phyloP scores from a whole-genome alignment of 1,284 basidiomycete species.

The Ganoderma resinaceum region DNA sequence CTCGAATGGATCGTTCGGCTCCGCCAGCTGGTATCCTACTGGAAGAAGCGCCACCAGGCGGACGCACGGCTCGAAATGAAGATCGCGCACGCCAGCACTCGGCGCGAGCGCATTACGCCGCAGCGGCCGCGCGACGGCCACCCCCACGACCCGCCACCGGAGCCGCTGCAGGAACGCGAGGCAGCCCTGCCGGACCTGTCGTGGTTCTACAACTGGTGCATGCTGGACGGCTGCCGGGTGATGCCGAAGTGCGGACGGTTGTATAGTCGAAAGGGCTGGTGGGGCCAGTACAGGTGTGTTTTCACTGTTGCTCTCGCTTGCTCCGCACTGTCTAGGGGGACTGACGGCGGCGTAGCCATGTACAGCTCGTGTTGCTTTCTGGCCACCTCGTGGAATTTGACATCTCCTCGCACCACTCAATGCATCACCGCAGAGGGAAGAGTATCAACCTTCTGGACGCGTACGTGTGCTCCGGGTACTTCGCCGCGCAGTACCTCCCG shows the following conservation, averaged over 20 bases:
- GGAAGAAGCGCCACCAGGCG: slow-evolving; percentile 73
- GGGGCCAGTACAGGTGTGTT: slow-evolving; percentile 75
- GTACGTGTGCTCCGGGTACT: slow-evolving; percentile 79
- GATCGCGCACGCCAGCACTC: slow-evolving; percentile 58
- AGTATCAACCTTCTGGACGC: slow-evolving; percentile 72
- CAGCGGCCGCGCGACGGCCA: slow-evolving; percentile 48
- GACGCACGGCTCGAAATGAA: slow-evolving; percentile 85
- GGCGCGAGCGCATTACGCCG: slow-evolving; percentile 64
- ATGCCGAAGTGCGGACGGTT: slow-evolving; percentile 75
- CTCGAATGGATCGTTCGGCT: slow-evolving; percentile 83
- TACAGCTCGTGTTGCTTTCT: slow-evolving; percentile 71
- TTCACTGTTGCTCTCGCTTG: neutral
- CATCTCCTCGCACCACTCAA: slow-evolving; percentile 55
- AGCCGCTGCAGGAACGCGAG: slow-evolving; percentile 57
- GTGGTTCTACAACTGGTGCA: slow-evolving; percentile 83
- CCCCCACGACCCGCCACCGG: slow-evolving; percentile 50
- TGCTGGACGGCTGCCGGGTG: slow-evolving; percentile 75
- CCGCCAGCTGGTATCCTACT: slow-evolving; percentile 73
- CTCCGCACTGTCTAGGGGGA: slow-evolving; percentile 15
- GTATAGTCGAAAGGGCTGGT: slow-evolving; percentile 70
- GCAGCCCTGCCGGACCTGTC: slow-evolving; percentile 62
- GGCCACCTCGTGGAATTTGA: slow-evolving; percentile 72
- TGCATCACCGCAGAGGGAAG: slow-evolving; percentile 58
- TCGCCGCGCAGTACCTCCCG: slow-evolving; percentile 72
- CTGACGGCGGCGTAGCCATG: slow-evolving; percentile 51